A percentile compares a stretch with the other conserved stretches of the same genome.
These are phyloP conservation scores for Heterobasidion annosum DNA, from an alignment of 1,284 basidiomycete genomes.

Conservation along the genomic window DNA sequence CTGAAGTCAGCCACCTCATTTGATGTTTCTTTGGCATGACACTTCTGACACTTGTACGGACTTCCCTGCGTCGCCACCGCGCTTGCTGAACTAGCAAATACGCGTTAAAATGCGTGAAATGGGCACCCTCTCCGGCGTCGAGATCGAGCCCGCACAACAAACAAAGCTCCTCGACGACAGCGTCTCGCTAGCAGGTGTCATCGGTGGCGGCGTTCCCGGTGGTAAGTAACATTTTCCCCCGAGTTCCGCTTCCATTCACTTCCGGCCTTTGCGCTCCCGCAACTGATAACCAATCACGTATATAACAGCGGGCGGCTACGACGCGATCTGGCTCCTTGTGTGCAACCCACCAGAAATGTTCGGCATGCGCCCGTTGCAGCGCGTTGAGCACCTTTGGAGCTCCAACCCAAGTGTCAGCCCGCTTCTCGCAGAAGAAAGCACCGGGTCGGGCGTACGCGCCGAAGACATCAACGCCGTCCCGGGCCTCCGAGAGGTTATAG, in stretches of 20 bases:
- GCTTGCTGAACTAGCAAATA: constrained; percentile 41
- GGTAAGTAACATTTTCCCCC: constrained; percentile 38
- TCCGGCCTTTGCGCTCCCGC: not conserved
- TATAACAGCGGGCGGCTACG: constrained; percentile 83
- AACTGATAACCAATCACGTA: not conserved
- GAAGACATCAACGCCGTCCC: constrained; percentile 53
- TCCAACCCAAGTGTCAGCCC: constrained; percentile 76
- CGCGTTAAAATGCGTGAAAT: constrained; percentile 82
- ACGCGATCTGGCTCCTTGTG: constrained; percentile 91
- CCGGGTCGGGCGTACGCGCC: constrained; percentile 58
- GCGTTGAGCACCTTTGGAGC: constrained; percentile 70
- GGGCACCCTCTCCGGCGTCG: constrained; percentile 73
- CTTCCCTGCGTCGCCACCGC: too few relatives aligned
- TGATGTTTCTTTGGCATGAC: not conserved
- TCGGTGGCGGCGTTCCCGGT: constrained; percentile 95
- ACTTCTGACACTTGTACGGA: not conserved
- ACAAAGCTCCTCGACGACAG: constrained; percentile 82
- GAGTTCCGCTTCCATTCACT: not conserved
- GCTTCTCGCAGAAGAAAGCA: constrained; percentile 69
- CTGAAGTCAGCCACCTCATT: constrained; percentile 35
- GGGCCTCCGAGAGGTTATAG: constrained; percentile 47
- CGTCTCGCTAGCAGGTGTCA: constrained; percentile 69
- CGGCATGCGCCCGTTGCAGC: constrained; percentile 24
- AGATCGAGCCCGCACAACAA: constrained; percentile 90
- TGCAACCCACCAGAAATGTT: constrained; percentile 50